Evolutionary conservation across 176 grass and related monocot genomes (phyloP), one percentile per base, ranked within the genome.

Genomic region (Oryza rufipogon): DNA sequence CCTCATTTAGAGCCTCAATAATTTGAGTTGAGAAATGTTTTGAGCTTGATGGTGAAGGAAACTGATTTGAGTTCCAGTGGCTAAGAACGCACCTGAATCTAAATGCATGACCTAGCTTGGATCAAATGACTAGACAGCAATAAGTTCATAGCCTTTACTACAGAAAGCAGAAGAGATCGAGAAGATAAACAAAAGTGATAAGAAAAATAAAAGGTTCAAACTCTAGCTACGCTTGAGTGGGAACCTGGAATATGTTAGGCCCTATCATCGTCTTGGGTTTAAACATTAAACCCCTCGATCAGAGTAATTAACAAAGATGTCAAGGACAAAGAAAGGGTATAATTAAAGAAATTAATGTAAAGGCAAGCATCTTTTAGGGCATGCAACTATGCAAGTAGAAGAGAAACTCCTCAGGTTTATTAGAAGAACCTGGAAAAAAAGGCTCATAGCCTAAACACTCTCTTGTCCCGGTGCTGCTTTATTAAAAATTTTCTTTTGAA

Each of bases 391-490:
- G 76, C 30, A 73, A 66, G 20, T 41, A 75, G 77, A 66, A 14
- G 6, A 19, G n/a, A 49, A 80, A n/a, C 13, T 48, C 42, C 11
- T 63, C 26, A 20, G 47, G 71, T 64, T 64, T 64, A 77, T 70
- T 63, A 71, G 47, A 81, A 71, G 47, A 81, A 14, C 48, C 78
- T 47, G 22, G 39, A 41, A 30, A 75, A 9, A 87, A 70, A 70
- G 48, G 64, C 3, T 63, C 71, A 68, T 17, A 70, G 42, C 71
- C 71, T 87, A 81, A 87, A 81, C 64, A 5, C 25, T 81, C 72
- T 52, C 28, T 46, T 68, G 68, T 39, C 71, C 73, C 14, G 76
- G 66, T 3, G 22, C 16, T 77, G 66, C 66, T 52, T 80, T 86
- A 26, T 84, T 9, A 19, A 19, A 19, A 19, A 20, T 0, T 19